Evolutionary conservation across 225 moss, liverwort and hornwort genomes (phyloP).

Genomic region (Bryum argenteum): DNA sequence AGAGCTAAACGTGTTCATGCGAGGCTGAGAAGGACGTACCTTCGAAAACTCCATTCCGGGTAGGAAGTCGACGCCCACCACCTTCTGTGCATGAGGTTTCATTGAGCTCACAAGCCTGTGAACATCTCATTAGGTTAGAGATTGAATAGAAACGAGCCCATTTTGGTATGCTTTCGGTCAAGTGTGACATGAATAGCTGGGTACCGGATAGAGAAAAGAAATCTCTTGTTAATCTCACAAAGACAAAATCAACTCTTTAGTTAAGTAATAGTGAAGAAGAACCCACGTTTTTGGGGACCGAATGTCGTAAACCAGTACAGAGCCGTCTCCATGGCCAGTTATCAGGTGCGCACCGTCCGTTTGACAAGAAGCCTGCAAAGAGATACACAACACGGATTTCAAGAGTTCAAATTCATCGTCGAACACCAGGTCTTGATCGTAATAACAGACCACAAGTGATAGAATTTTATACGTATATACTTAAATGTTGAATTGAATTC

Average conservation of each 20-base stretch:
- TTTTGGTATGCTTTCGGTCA: too few species aligned
- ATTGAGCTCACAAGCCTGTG: conserved; percentile 71
- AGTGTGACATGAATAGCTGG: conserved; percentile 4
- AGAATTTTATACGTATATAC: too few species aligned
- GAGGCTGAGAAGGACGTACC: conserved; percentile 35
- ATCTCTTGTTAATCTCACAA: conserved; percentile 4
- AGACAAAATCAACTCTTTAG: conserved; percentile 5
- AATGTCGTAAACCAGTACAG: conserved; percentile 69
- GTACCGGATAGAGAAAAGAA: not conserved
- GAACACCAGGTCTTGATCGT: not conserved
- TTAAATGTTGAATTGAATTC: too few species aligned
- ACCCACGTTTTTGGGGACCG: conserved; percentile 68
- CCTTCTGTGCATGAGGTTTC: conserved; percentile 71
- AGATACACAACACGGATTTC: conserved; percentile 13
- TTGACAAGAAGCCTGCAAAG: conserved; percentile 77
- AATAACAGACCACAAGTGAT: too few species aligned
- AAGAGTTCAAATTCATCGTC: too few species aligned
- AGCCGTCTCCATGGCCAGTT: conserved; percentile 80
- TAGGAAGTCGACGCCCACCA: conserved; percentile 79
- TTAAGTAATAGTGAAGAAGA: conserved; percentile 5
- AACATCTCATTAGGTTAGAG: conserved; percentile 16
- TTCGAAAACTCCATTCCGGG: conserved; percentile 61
- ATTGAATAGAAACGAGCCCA: conserved; percentile 17
- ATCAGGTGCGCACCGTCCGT: conserved; percentile 59
- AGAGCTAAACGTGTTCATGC: too few species aligned